These are phyloP conservation scores for Leishmania guyanensis DNA, from an alignment of 208 protist genomes.

Conservation along the genomic window DNA sequence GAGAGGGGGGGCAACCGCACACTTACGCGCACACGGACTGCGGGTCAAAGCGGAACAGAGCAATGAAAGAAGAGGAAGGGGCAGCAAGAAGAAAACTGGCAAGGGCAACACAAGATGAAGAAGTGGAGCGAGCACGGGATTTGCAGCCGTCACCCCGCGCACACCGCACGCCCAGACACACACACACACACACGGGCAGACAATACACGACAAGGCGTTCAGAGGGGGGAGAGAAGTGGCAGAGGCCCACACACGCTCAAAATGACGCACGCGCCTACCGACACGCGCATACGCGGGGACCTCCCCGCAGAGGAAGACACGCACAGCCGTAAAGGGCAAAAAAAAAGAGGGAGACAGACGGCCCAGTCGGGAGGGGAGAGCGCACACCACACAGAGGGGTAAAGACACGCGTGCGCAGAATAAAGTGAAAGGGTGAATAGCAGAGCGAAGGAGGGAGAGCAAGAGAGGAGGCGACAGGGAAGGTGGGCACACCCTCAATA, in stretches of 20 bases:
- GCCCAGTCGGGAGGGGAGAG: not conserved
- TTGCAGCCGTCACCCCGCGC: not conserved
- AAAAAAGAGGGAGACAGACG: not conserved
- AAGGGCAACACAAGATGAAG: not conserved
- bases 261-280: not conserved
- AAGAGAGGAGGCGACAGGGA: too few species aligned
- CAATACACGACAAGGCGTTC: not conserved
- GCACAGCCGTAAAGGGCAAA: too few species aligned
- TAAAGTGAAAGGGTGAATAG: not conserved
- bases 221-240: not conserved
- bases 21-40: not conserved
- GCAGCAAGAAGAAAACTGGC: not conserved
- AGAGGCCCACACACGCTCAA: not conserved
- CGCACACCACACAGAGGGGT: not conserved
- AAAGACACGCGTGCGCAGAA: not conserved
- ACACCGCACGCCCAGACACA: not conserved
- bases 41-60: not conserved
- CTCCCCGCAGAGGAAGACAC: not conserved
- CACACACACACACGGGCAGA: not conserved
- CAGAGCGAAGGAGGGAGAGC: not conserved
- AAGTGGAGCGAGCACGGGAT: not conserved
- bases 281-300: not conserved
- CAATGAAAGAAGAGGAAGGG: not conserved
- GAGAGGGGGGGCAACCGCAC: not conserved
- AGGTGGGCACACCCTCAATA: not conserved